Evolutionary conservation across 805 yeast genomes (phyloP).

Genomic region (Teunomyces pallodes): DNA sequence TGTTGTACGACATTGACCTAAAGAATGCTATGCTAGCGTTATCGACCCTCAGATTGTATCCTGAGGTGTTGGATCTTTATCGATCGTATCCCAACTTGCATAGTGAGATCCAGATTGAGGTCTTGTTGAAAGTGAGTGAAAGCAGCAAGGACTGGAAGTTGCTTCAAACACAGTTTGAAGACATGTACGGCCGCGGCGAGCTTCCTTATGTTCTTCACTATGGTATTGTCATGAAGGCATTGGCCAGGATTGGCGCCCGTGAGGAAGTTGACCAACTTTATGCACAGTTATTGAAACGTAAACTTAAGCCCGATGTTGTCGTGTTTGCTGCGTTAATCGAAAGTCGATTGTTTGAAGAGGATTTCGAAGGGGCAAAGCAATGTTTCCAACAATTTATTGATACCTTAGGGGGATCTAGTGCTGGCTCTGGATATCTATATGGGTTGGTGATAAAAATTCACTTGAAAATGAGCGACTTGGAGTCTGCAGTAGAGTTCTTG

Average conservation of each 20-base stretch:
- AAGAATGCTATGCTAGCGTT: slow-evolving; percentile 30
- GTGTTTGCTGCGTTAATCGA: slow-evolving; percentile 47
- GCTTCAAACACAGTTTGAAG: slow-evolving; percentile 56
- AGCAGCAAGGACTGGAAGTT: slow-evolving; percentile 49
- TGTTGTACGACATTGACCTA: slow-evolving; percentile 22
- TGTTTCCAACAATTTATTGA: slow-evolving; percentile 22
- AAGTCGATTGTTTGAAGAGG: slow-evolving; percentile 35
- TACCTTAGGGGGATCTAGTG: slow-evolving; percentile 16
- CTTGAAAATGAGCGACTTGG: slow-evolving; percentile 23
- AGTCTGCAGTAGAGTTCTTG: slow-evolving; percentile 26
- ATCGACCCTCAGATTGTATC: slow-evolving; percentile 17
- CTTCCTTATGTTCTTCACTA: slow-evolving; percentile 57
- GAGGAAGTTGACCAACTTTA: slow-evolving; percentile 50
- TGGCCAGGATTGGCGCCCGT: slow-evolving; percentile 50
- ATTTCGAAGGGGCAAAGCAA: slow-evolving; percentile 33
- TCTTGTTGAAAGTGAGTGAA: slow-evolving; percentile 47
- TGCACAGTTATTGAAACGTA: slow-evolving; percentile 43
- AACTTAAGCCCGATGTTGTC: slow-evolving; percentile 44
- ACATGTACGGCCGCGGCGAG: slow-evolving; percentile 50
- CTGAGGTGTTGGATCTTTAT: slow-evolving; percentile 29
- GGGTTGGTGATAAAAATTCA: slow-evolving; percentile 28
- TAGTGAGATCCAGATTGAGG: slow-evolving; percentile 46
- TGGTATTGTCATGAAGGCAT: slow-evolving; percentile 56
- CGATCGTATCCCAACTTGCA: slow-evolving; percentile 39
- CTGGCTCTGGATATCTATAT: slow-evolving; percentile 22